Conservation (phyloP, 768 basidiomycete species). For the Suillus occidentalis region DNA sequence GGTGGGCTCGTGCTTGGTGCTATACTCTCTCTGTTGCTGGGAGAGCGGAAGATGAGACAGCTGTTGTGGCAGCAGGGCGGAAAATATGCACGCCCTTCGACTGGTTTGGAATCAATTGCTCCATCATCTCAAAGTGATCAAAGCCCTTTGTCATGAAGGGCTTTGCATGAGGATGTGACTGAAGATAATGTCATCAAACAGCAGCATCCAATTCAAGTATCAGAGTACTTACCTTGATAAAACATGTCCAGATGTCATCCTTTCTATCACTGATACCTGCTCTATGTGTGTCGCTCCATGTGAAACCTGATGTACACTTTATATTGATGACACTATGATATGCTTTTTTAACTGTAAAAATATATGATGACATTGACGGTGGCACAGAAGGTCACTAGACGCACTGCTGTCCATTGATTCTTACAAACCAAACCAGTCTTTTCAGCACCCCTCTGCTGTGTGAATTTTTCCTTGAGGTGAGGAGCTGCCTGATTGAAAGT, state of each 20-base stretch:
- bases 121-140: not conserved
- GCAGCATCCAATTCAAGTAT: not conserved
- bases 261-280: not conserved
- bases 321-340: not conserved
- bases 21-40: too few species aligned
- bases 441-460: slow-evolving; percentile 13
- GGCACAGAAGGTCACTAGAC: not conserved
- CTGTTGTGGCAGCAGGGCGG: too few species aligned
- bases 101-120: not conserved
- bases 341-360: slow-evolving; percentile 1
- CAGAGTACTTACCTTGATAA: not conserved
- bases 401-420: slow-evolving; percentile 20
- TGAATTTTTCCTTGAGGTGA: slow-evolving; percentile 1
- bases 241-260: not conserved
- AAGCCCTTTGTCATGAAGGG: not conserved
- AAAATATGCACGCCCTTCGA: not conserved
- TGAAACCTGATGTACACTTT: slow-evolving; percentile 2
- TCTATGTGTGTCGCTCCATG: not conserved
- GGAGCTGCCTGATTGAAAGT: slow-evolving; percentile 16
- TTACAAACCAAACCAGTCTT: slow-evolving; percentile 20
- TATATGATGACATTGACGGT: not conserved
- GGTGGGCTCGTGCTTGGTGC: too few species aligned
- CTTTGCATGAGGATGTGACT: not conserved
- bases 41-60: too few species aligned
- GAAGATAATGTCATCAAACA: not conserved